Conservation (phyloP, 2,329 filamentous ascomycete species). For the Botrytis fabae region DNA sequence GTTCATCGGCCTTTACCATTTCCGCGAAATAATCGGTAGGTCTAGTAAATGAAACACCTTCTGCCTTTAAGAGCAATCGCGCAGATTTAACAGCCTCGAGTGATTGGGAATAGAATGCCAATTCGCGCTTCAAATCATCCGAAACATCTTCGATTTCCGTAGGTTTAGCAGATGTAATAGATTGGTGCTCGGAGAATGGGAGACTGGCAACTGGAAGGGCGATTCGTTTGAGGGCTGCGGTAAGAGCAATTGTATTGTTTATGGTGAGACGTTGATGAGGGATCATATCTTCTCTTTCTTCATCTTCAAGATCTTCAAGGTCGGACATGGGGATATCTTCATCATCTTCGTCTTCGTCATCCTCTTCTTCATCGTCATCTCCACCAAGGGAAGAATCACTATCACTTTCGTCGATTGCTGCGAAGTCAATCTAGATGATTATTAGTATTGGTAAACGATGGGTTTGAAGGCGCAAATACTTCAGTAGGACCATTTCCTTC, state of each 20-base stretch:
- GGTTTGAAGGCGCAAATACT: constrained; percentile 27
- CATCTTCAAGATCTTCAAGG: constrained; percentile 73
- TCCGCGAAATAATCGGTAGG: constrained; percentile 97
- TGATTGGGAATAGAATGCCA: constrained; percentile 90
- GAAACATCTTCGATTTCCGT: constrained; percentile 79
- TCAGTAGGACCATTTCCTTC: constrained; percentile 29
- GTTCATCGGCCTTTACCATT: constrained; percentile 98
- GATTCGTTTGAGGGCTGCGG: constrained; percentile 77
- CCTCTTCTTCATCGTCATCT: constrained; percentile 45
- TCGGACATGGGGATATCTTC: constrained; percentile 90
- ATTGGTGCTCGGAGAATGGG: constrained; percentile 82
- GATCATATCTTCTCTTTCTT: constrained; percentile 82
- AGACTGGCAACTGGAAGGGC: constrained; percentile 66
- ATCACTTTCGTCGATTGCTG: constrained; percentile 61
- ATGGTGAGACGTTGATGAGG: constrained; percentile 93
- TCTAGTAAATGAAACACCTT: constrained; percentile 81
- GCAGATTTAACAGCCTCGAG: constrained; percentile 75
- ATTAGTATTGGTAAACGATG: constrained; percentile 22
- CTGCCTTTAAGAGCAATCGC: constrained; percentile 73
- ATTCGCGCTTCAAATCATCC: constrained; percentile 88
- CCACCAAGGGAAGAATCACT: constrained; percentile 53
- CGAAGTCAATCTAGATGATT: constrained; percentile 49
- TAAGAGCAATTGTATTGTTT: constrained; percentile 91
- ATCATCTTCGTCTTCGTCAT: constrained; percentile 68
- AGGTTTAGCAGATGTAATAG: constrained; percentile 65